Conservation (phyloP, 352 stramenopile species). For the Thraustotheca clavata region DNA sequence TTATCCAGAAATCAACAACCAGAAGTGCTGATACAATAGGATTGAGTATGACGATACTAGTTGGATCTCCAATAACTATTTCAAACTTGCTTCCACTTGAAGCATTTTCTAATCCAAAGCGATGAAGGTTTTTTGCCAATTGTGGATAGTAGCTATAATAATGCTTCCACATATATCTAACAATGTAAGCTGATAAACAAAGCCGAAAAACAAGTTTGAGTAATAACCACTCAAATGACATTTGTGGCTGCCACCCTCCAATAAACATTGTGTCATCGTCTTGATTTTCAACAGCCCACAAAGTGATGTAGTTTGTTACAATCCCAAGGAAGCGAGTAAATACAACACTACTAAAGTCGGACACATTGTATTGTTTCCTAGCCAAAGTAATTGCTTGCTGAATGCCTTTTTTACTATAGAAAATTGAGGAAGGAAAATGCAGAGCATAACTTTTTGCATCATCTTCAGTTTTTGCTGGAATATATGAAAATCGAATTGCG, state of each 20-base stretch:
- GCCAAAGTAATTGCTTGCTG: not conserved
- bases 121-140: too few species aligned
- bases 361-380: not conserved
- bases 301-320: not conserved
- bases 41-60: not conserved
- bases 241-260: not conserved
- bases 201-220: not conserved
- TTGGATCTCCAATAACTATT: slow-evolving; percentile 10
- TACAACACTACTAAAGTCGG: not conserved
- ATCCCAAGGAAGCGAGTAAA: not conserved
- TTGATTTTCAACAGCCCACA: not conserved
- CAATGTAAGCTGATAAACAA: not conserved
- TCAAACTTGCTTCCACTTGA: too few species aligned
- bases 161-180: not conserved
- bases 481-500: not conserved
- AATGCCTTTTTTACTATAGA: not conserved
- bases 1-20: slow-evolving; percentile 15
- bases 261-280: not conserved
- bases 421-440: not conserved
- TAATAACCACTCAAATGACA: not conserved
- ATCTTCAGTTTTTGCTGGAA: too few species aligned
- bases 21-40: not conserved
- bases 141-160: too few species aligned
- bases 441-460: not conserved
- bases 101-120: too few species aligned